Conservation (phyloP, 2,329 filamentous ascomycete species). For the Cyphellophora attinorum region DNA sequence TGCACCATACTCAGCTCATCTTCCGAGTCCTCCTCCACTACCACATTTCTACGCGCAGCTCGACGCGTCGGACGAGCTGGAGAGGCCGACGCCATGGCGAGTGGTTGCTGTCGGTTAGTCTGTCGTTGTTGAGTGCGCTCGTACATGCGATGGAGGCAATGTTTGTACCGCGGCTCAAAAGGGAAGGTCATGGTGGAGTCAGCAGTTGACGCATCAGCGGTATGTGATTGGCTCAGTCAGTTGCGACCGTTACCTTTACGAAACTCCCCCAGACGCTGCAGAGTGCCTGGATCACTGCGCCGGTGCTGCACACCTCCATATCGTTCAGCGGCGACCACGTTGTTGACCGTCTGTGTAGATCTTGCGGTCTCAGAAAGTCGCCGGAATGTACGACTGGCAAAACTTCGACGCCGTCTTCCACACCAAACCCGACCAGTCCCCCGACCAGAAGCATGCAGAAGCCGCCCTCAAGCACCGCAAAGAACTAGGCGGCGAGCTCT, state of each 20-base stretch:
- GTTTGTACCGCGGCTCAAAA: not conserved
- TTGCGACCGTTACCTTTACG: no score
- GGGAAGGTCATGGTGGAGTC: no score
- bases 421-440: slow-evolving; percentile 49
- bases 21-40: slow-evolving; percentile 71
- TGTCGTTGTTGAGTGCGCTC: not conserved
- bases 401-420: slow-evolving; percentile 62
- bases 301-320: no score
- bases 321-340: no score
- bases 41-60: slow-evolving; percentile 58
- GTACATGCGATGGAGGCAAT: not conserved
- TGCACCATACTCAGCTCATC: slow-evolving; percentile 47
- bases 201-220: no score
- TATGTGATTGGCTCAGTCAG: no score
- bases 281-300: no score
- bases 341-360: no score
- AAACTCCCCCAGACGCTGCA: no score
- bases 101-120: not conserved
- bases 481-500: slow-evolving; percentile 59
- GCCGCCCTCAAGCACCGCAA: slow-evolving; percentile 60
- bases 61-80: slow-evolving; percentile 49
- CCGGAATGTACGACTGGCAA: slow-evolving; percentile 52
- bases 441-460: slow-evolving; percentile 51
- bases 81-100: slow-evolving; percentile 19
- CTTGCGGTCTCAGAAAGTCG: no score